phyloP scores from a whole-genome alignment of 805 yeast species.

The Candida arabinofermentans region DNA sequence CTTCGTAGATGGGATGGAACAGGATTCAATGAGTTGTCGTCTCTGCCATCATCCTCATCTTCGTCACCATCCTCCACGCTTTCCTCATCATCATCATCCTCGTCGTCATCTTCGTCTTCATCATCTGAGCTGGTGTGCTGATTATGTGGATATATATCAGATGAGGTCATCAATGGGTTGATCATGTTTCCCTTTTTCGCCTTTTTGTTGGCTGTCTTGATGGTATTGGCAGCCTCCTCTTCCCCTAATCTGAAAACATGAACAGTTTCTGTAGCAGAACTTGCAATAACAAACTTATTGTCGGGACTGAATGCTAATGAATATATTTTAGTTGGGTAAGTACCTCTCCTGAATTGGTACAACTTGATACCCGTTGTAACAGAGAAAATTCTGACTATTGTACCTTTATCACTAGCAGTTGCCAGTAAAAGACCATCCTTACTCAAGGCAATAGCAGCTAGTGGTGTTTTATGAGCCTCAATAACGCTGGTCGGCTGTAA shows the following conservation, averaged over 20 bases:
- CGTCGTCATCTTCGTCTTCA: conserved; percentile 33
- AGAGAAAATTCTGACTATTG: conserved; percentile 79
- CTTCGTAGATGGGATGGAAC: conserved; percentile 15
- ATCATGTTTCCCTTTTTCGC: conserved; percentile 12
- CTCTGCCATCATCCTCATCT: conserved; percentile 9
- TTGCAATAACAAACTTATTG: conserved; percentile 71
- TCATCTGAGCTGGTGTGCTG: conserved; percentile 30
- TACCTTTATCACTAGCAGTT: conserved; percentile 90
- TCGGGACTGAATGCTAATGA: conserved; percentile 78
- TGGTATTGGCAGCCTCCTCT: conserved; percentile 34
- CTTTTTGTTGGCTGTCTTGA: conserved; percentile 16
- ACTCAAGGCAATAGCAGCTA: conserved; percentile 69
- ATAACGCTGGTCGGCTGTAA: conserved; percentile 80
- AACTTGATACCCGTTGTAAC: conserved; percentile 68
- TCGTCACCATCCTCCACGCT: conserved; percentile 18
- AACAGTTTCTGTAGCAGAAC: conserved; percentile 89
- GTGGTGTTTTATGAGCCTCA: conserved; percentile 81
- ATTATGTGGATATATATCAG: conserved; percentile 19
- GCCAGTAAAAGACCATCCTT: conserved; percentile 79
- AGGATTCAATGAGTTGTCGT: conserved; percentile 1
- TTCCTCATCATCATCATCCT: conserved; percentile 24
- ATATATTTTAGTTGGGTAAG: conserved; percentile 83
- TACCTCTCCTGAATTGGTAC: conserved; percentile 80
- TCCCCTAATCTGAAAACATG: conserved; percentile 80
- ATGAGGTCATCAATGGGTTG: conserved; percentile 18